Conservation (phyloP, 2,329 filamentous ascomycete genomes). For the Bipolaris zeicola region DNA sequence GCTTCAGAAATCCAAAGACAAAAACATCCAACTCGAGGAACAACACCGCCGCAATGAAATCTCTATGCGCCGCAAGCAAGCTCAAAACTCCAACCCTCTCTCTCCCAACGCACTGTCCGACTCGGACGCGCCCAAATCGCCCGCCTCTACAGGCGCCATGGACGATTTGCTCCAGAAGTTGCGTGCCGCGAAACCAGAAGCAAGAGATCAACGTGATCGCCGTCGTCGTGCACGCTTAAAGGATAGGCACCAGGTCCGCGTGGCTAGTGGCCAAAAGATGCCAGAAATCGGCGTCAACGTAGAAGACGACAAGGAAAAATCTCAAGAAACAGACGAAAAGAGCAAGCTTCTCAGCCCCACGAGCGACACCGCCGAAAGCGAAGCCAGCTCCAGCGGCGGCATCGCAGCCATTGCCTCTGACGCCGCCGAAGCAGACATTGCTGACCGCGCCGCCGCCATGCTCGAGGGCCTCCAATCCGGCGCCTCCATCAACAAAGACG, state of each 20-base stretch:
- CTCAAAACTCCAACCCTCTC: slow-evolving; percentile 59
- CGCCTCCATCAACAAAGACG: slow-evolving; percentile 57
- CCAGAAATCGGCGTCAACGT: slow-evolving; percentile 69
- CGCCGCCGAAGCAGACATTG: slow-evolving; percentile 66
- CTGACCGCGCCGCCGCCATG: slow-evolving; percentile 80
- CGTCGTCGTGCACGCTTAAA: slow-evolving; percentile 85
- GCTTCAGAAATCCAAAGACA: slow-evolving; percentile 80
- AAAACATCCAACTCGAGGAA: slow-evolving; percentile 86
- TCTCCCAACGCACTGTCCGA: slow-evolving; percentile 53
- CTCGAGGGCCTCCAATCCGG: slow-evolving; percentile 77
- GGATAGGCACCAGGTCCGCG: slow-evolving; percentile 85
- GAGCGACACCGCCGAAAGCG: slow-evolving; percentile 37
- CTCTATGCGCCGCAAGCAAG: slow-evolving; percentile 82
- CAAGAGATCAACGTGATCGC: slow-evolving; percentile 85
- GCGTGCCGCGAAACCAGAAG: slow-evolving; percentile 87
- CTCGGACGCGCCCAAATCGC: slow-evolving; percentile 56
- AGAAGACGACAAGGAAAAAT: slow-evolving; percentile 22
- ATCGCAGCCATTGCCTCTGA: slow-evolving; percentile 50
- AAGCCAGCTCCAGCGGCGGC: slow-evolving; percentile 28
- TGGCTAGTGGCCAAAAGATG: slow-evolving; percentile 88
- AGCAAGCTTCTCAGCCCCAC: slow-evolving; percentile 57
- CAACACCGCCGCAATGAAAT: slow-evolving; percentile 83
- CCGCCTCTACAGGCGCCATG: slow-evolving; percentile 87
- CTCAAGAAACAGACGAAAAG: slow-evolving; percentile 51
- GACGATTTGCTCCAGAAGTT: slow-evolving; percentile 94